Evolutionary conservation across 305 asterid species (phyloP), one percentile per base, ranked within the genome.

Genomic region (Fraxinus nigra): DNA sequence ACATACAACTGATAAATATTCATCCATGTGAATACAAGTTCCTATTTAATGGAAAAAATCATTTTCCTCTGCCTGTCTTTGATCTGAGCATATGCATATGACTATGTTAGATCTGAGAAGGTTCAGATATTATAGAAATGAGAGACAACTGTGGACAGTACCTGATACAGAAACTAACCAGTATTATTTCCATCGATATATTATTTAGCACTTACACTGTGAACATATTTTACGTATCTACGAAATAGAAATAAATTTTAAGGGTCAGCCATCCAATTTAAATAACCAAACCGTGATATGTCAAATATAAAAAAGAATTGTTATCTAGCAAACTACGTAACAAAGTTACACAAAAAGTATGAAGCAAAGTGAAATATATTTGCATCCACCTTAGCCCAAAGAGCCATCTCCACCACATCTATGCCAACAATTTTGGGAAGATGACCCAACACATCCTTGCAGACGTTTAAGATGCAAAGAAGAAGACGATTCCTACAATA

Each of bases 391-490:
- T 95, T 95, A 80, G 99, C 99, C 99, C 99, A 95, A 87, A 95
- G 94, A 89, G 99, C 99, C 99, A 92, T 91, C 92, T 92, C 94
- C 88, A 90, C 92, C 75, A 87, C 93, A 77, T 91, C 93, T 38
- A 95, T 89, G 79, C 99, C 99, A 56, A 92, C 92, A 84, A 95
- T 97, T 92, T 95, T 95, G 37, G 99, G 99, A 63, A 93, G 90
- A 85, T 91, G 98, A 35, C 95, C 98, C 89, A 93, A 81, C 43
- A 92, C 87, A 86, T 93, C 99, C 92, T 92, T 95, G 91, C 99
- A 91, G 34, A 88, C 88, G 88, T 90, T 95, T 81, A 95, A 83
- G 86, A 93, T 89, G 87, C 97, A 91, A 83, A 89, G 91, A 87
- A 95, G 83, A 80, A 92, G 89, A 67, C 97, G 99, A 54, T 93